Base-by-base conservation (phyloP, 179 eudicot genomes). In the Patellifolia procumbens region DNA sequence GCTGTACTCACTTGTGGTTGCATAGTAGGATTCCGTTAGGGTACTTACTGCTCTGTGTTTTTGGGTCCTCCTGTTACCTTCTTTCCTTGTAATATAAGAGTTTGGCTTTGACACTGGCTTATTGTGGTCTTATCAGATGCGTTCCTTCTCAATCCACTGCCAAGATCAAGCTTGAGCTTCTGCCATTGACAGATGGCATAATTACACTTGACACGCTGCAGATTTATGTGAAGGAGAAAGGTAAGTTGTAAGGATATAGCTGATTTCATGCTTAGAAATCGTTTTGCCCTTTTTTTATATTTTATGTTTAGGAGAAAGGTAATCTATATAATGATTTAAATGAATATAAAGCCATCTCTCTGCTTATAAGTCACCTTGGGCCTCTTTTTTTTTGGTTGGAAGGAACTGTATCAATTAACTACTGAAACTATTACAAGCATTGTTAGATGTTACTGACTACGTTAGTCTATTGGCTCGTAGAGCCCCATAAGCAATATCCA, bases 1-100 rank as follows among this genome's bases (percentile, higher is more conserved):
- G 90, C 77, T 91, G 97, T 79, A 91, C 91, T 55, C 99, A 95
- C 82, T 81, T 95, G 74, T 95, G 98, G 96, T 85, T 95, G 88
- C 98, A 95, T 80, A 95, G 99, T 72, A 87, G 92, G 81, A 93
- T 91, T 82, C 99, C 99, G 39, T 78, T 95, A 49, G 98, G 99
- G 99, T 95, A 79, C 59, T 58, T 79, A 28, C 74, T 56, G 20
- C 7, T 75, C 49, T 35, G 35, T 39, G 75, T 31, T 59, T 53
- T 48, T 26, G 32, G 29, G 68, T 51, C 70, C 48, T 34, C 65
- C 3, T 2, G 24, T 46, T 63, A 26, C 26, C 15, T 56, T 51
- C 67, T 34, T 56, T 20, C 24, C 34, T 62, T 81, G 48, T 42
- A 68, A 22, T 32, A 6, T 15, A 19, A 5, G 31, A 61, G n/a